Conservation (phyloP, 2,329 filamentous ascomycete genomes). For the Leptodontidium sp. region DNA sequence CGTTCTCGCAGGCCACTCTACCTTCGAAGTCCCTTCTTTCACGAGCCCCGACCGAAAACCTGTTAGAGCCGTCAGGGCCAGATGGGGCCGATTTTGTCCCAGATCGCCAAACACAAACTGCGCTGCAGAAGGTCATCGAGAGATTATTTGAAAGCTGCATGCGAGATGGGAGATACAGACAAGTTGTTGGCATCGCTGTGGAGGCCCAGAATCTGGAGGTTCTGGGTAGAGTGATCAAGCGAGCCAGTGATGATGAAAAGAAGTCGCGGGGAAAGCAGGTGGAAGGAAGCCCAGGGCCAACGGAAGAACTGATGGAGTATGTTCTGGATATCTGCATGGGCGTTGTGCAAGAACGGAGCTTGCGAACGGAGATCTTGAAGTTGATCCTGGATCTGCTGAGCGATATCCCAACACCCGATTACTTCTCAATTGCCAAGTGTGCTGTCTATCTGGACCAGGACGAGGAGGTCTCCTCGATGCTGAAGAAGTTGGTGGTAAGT, state of each 20-base stretch:
- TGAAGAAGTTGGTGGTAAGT: slow-evolving; percentile 75
- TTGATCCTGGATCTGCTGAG: slow-evolving; percentile 95
- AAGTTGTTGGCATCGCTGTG: slow-evolving; percentile 95
- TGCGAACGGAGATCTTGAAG: slow-evolving; percentile 84
- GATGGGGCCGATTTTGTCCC: slow-evolving; percentile 53
- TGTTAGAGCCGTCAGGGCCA: slow-evolving; percentile 60
- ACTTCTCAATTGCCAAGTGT: slow-evolving; percentile 97
- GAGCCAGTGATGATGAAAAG: slow-evolving; percentile 87
- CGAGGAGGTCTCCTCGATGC: slow-evolving; percentile 86
- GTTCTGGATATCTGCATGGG: slow-evolving; percentile 97
- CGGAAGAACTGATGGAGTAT: slow-evolving; percentile 97
- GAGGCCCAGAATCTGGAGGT: slow-evolving; percentile 93
- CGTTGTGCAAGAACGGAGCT: slow-evolving; percentile 89
- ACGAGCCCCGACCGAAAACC: slow-evolving; percentile 72
- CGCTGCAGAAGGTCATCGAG: slow-evolving; percentile 84
- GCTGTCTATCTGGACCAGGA: slow-evolving; percentile 96
- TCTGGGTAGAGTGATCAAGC: slow-evolving; percentile 84
- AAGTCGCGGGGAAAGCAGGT: slow-evolving; percentile 65
- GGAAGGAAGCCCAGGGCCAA: slow-evolving; percentile 64
- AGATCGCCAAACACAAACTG: slow-evolving; percentile 76
- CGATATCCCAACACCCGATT: slow-evolving; percentile 91
- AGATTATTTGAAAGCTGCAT: slow-evolving; percentile 92
- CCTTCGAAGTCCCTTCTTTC: slow-evolving; percentile 96
- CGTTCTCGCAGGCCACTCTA: slow-evolving; percentile 91
- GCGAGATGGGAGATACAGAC: slow-evolving; percentile 84